phyloP scores from a whole-genome alignment of 2,329 filamentous ascomycete genomes.

The Verticillium zaregamsianum region DNA sequence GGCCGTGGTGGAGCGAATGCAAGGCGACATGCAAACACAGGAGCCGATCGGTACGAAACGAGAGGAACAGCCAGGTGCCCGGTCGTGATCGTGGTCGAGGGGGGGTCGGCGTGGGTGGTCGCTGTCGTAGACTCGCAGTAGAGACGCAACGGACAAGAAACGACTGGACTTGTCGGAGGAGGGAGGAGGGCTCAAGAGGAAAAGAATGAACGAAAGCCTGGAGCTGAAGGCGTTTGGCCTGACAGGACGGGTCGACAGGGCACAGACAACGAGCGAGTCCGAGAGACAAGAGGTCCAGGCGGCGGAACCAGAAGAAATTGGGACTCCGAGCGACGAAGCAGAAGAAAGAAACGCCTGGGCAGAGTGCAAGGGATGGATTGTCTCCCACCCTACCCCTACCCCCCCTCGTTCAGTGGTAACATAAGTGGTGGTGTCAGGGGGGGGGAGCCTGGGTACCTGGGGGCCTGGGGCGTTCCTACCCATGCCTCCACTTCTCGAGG shows the following conservation, averaged over 20 bases:
- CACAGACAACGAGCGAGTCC: not conserved
- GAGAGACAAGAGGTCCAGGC: not conserved
- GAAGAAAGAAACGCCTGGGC: constrained; percentile 1
- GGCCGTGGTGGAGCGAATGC: not conserved
- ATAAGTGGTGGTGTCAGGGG: not conserved
- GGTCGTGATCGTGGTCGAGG: not conserved
- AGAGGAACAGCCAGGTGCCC: not conserved
- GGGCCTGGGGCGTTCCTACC: not conserved
- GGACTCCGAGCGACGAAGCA: constrained; percentile 3
- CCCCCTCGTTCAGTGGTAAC: not conserved
- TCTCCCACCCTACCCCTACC: not conserved
- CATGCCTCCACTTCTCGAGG: not conserved
- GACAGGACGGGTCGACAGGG: not conserved
- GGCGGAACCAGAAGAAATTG: constrained; percentile 3
- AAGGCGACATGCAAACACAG: not conserved
- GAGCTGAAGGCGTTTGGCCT: not conserved
- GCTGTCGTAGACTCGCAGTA: not conserved
- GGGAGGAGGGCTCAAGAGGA: not conserved
- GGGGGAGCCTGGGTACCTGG: not conserved
- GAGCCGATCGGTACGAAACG: not conserved
- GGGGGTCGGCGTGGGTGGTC: not conserved
- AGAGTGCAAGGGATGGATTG: not conserved
- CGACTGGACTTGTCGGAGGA: not conserved
- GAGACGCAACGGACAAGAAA: not conserved
- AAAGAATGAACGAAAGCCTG: not conserved